Percentiles rank a stretch among this genome's conserved stretches.
Conservation (phyloP, 805 yeast genomes). For the Yarrowia sp. region DNA sequence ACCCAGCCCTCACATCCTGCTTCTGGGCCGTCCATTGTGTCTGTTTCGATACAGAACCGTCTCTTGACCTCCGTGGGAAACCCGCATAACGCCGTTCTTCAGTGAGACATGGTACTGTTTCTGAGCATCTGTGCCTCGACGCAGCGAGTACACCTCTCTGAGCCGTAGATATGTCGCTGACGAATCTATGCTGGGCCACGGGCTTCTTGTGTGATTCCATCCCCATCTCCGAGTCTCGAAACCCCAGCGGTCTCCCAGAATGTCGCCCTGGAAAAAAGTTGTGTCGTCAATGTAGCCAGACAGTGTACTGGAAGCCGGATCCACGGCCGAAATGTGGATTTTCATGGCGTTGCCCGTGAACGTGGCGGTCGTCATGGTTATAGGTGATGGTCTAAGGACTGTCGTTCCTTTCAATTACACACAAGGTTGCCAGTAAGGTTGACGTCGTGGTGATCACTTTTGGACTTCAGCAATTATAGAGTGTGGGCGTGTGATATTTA, state of each 20-base stretch:
- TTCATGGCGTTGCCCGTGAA: not conserved
- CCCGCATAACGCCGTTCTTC: slow-evolving; percentile 3
- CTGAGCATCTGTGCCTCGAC: not conserved
- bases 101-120: slow-evolving; percentile 1
- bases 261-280: slow-evolving; percentile 14
- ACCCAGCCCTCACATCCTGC: no score
- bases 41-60: not conserved
- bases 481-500: no score
- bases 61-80: not conserved
- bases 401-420: no score
- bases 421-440: slow-evolving; percentile 7
- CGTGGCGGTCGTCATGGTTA: not conserved
- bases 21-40: not conserved
- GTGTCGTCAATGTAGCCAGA: slow-evolving; percentile 4
- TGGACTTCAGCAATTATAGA: no score
- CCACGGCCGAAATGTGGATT: not conserved
- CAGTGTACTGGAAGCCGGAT: not conserved
- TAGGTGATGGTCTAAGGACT: no score
- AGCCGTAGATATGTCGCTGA: not conserved
- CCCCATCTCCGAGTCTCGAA: not conserved
- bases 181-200: not conserved
- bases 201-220: not conserved
- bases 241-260: slow-evolving; percentile 1
- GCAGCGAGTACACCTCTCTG: not conserved
- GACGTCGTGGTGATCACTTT: not conserved